Base-by-base conservation (phyloP, 768 basidiomycete genomes). In the Rickenella mellea region DNA sequence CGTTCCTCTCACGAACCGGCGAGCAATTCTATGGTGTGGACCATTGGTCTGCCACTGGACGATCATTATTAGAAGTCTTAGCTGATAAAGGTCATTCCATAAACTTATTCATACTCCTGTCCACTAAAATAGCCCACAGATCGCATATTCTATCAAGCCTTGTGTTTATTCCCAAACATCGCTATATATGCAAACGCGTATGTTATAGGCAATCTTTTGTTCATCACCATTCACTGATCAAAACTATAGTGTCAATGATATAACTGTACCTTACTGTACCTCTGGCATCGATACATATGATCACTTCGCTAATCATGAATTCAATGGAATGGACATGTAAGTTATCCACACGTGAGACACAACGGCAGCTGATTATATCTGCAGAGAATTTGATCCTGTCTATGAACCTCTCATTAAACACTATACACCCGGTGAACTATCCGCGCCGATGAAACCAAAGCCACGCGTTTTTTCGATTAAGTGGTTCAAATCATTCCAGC, bases 161-260 rank as follows among this genome's bases (percentile, higher is more conserved):
- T 94, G 28, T 43, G 66, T 0, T 61, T 66, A 28, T 94, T 94
- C 55, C 63, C 74, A 27, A 70, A 78, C 37, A 69, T 89, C 38
- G 66, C 76, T 39, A 74, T 93, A 39, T 93, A 86, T 47, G 91
- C 87, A 2, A 93, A 91, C 60, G 72, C 80, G 76, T 83, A 47
- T 51, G 80, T 64, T 9, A 26, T 3, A 32, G 38, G 27, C 20
- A 40, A 42, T 12, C n/a, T 27, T 7, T 9, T 32, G 22, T 25
- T 19, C 17, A 28, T 25, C 8, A 19, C 36, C 5, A 32, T 29
- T 20, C 27, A 22, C 15, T 33, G 24, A 27, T 15, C 5, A 27
- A 7, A 2, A 6, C 24, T 15, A 0, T 46, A 83, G 80, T 2
- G 59, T 87, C 12, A 78, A 82, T 51, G 90, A 93, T 51, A 43